These are phyloP conservation scores for Phytomonas sp. DNA, from an alignment of 208 protist species.

Conservation along the genomic window DNA sequence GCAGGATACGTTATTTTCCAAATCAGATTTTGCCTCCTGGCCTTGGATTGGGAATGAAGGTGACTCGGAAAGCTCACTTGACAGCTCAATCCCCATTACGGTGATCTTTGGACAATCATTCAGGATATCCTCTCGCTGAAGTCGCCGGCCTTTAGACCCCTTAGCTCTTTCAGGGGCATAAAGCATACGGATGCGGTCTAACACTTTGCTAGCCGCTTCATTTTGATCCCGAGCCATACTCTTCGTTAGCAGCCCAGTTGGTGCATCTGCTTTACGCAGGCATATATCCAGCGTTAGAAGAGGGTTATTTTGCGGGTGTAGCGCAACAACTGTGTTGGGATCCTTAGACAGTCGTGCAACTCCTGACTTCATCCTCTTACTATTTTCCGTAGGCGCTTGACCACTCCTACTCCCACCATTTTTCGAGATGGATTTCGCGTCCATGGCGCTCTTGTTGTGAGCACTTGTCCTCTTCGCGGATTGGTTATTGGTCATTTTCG, in stretches of 20 bases:
- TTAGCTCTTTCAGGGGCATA: slow-evolving; percentile 11
- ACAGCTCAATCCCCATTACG: slow-evolving; percentile 23
- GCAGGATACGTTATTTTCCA: neutral
- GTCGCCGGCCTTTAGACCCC: slow-evolving; percentile 14
- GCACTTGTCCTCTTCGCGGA: neutral
- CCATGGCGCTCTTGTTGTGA: neutral
- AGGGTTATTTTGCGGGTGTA: slow-evolving; percentile 20
- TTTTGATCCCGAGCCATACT: slow-evolving; percentile 65
- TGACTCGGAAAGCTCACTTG: neutral
- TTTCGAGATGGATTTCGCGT: neutral
- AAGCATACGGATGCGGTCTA: slow-evolving; percentile 77
- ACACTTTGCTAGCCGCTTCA: slow-evolving; percentile 43
- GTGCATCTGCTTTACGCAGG: slow-evolving; percentile 12
- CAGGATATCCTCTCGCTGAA: slow-evolving; percentile 38
- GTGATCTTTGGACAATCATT: slow-evolving; percentile 34
- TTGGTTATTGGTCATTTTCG: neutral
- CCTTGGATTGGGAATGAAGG: slow-evolving; percentile 4
- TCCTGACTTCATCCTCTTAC: neutral
- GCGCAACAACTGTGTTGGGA: slow-evolving; percentile 30
- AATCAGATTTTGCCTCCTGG: slow-evolving; percentile 1
- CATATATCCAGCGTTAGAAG: slow-evolving; percentile 39
- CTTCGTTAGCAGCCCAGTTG: slow-evolving; percentile 23
- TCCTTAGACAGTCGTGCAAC: slow-evolving; percentile 16
- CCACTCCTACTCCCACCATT: neutral
- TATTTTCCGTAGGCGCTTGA: neutral